phyloP scores from a whole-genome alignment of 2,329 filamentous ascomycete species.

The Dichotomopilus funicola region DNA sequence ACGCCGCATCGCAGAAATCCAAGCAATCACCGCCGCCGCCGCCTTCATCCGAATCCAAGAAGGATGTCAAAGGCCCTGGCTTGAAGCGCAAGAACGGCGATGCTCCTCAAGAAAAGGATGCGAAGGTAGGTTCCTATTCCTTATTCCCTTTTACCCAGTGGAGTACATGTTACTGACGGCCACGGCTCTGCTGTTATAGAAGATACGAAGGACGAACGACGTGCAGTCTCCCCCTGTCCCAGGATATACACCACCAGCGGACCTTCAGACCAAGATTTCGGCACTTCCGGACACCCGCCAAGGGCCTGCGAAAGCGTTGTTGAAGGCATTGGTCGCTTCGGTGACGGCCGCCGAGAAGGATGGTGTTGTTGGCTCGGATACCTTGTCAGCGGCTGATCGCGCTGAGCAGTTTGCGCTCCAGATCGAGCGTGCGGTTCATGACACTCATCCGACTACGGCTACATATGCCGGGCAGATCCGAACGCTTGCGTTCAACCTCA shows the following conservation, averaged over 20 bases:
- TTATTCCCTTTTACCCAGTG: not conserved
- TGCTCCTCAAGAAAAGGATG: constrained; percentile 46
- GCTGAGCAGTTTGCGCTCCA: constrained; percentile 67
- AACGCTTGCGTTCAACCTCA: constrained; percentile 77
- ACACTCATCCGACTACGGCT: constrained; percentile 46
- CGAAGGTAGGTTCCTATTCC: constrained; percentile 37
- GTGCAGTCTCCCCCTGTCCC: constrained; percentile 34
- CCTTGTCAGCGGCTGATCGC: constrained; percentile 55
- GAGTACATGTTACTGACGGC: constrained; percentile 29
- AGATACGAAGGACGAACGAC: constrained; percentile 51
- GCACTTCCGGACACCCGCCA: constrained; percentile 59
- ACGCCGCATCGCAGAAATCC: constrained; percentile 31
- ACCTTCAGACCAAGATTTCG: constrained; percentile 44
- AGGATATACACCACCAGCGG: constrained; percentile 44
- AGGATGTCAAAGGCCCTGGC: constrained; percentile 35
- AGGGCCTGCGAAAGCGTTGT: constrained; percentile 62
- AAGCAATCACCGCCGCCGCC: constrained; percentile 32
- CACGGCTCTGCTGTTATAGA: constrained; percentile 26
- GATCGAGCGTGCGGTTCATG: constrained; percentile 66
- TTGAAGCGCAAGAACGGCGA: constrained; percentile 54
- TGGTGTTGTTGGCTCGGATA: constrained; percentile 54
- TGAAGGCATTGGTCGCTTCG: constrained; percentile 61
- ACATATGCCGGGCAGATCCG: constrained; percentile 61
- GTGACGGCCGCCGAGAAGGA: constrained; percentile 62
- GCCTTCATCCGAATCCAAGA: constrained; percentile 31